These are phyloP conservation scores for Hebeloma cylindrosporum DNA, from an alignment of 768 basidiomycete species.

Conservation along the genomic window DNA sequence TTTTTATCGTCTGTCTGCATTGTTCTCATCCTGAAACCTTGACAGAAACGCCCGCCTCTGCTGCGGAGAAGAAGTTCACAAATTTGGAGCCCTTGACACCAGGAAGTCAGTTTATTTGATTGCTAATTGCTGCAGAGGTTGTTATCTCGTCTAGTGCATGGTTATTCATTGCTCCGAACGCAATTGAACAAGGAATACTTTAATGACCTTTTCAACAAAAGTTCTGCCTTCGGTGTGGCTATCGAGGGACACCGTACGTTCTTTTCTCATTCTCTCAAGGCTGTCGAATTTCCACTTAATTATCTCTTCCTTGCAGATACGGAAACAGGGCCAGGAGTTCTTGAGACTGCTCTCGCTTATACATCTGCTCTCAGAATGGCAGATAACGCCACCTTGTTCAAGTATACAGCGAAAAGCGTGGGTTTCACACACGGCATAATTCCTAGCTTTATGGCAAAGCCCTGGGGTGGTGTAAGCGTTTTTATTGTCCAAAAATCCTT, in stretches of 20 bases:
- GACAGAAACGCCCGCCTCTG: constrained; percentile 76
- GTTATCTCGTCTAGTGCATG: constrained; percentile 70
- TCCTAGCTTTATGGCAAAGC: constrained; percentile 99
- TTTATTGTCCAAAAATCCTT: neutral
- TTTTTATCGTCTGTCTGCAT: neutral
- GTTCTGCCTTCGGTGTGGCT: constrained; percentile 67
- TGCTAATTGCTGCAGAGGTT: neutral
- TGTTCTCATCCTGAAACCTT: constrained; percentile 12
- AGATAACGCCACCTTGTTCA: constrained; percentile 91
- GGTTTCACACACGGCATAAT: constrained; percentile 87
- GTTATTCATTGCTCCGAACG: constrained; percentile 90
- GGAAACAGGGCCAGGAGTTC: constrained; percentile 88
- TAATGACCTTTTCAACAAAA: constrained; percentile 80
- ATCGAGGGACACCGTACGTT: constrained; percentile 84
- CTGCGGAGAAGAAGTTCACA: constrained; percentile 75
- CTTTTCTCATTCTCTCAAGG: neutral
- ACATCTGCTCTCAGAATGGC: constrained; percentile 79
- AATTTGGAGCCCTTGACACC: constrained; percentile 80
- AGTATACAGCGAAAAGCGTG: constrained; percentile 87
- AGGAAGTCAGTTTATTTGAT: constrained; percentile 66
- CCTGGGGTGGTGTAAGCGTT: constrained; percentile 85
- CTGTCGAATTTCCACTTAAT: neutral
- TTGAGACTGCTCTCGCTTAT: constrained; percentile 87
- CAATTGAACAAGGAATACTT: constrained; percentile 91
- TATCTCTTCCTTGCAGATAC: constrained; percentile 77